Conservation (phyloP, 148 eudicot genomes). For the Chenopodium album region DNA sequence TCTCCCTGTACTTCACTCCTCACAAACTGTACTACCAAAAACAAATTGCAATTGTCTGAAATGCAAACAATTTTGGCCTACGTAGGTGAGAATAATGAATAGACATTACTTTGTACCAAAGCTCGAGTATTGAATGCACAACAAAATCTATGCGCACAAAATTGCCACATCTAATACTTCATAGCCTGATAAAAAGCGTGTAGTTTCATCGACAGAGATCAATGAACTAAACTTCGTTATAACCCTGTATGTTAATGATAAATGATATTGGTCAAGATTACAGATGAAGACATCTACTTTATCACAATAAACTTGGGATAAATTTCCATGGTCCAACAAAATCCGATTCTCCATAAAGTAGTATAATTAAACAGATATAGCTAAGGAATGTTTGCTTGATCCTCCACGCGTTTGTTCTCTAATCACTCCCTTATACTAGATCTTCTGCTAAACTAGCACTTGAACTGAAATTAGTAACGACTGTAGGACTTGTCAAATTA, state of each 20-base stretch:
- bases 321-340: background rate
- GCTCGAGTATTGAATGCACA: background rate
- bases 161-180: constrained; percentile 14
- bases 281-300: background rate
- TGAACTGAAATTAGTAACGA: background rate
- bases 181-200: background rate
- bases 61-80: background rate
- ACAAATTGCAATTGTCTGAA: background rate
- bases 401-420: background rate
- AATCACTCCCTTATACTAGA: background rate
- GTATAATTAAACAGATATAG: background rate
- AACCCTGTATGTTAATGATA: no score
- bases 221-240: background rate
- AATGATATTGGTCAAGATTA: background rate
- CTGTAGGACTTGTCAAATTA: no score
- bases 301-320: background rate
- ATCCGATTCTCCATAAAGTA: background rate
- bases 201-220: background rate
- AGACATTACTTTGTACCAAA: background rate
- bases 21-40: background rate
- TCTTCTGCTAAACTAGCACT: background rate
- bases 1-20: background rate
- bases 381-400: constrained; percentile 1
- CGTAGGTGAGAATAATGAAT: background rate
- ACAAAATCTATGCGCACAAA: background rate